Evolutionary conservation across 306 rosid species (phyloP).

Genomic region (Sicyos baderoa): DNA sequence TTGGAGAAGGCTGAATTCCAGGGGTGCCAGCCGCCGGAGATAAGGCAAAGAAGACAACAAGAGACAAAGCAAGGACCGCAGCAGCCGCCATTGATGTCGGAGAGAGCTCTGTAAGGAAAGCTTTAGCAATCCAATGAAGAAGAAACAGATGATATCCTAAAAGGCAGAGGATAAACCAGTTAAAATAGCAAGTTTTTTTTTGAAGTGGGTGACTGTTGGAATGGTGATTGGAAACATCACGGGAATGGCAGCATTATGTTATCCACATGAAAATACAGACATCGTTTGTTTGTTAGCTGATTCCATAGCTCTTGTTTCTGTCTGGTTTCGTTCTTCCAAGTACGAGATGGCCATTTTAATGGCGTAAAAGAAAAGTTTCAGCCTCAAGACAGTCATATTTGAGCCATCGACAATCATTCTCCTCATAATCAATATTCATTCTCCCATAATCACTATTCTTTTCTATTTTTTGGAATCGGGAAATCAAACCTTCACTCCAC

Average conservation of each 20-base stretch:
- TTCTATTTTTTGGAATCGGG: too few relatives aligned
- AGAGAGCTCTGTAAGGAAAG: background rate
- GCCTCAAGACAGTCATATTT: background rate
- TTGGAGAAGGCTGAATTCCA: constrained; percentile 17
- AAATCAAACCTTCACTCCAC: too few relatives aligned
- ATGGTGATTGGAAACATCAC: background rate
- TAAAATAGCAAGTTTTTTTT: background rate
- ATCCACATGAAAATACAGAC: background rate
- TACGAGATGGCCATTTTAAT: background rate
- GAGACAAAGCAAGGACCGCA: background rate
- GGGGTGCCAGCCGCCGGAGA: background rate
- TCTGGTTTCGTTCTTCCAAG: background rate
- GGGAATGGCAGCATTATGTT: constrained; percentile 1
- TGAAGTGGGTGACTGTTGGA: constrained; percentile 4
- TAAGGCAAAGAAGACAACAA: background rate
- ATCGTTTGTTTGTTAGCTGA: background rate
- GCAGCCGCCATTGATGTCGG: constrained; percentile 13
- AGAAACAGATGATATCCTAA: background rate
- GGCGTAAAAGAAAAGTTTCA: background rate
- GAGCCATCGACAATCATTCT: too few relatives aligned
- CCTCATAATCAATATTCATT: too few relatives aligned
- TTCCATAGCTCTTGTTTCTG: background rate
- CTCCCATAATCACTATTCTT: too few relatives aligned
- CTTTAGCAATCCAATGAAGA: background rate
- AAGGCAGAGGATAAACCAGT: background rate